Evolutionary conservation across 345 rosid species (phyloP), one percentile per base, ranked within the genome.

Genomic region (Ceriops decandra): DNA sequence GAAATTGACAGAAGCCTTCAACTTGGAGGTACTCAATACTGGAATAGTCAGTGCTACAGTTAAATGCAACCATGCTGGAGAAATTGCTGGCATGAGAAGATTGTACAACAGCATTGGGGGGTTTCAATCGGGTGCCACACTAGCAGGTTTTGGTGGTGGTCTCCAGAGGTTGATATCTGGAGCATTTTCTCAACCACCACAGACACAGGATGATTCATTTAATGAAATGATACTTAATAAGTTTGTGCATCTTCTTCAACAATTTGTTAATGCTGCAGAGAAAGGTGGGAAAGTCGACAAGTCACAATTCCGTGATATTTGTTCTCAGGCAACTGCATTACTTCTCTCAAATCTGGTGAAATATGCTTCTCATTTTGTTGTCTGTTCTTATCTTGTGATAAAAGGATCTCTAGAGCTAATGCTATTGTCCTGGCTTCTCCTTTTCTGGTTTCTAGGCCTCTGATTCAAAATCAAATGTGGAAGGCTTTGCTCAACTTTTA

Each of bases 11-110:
- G 99, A 87, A 72, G 86, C 88, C 60, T 87, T 91, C 79, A 95
- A 91, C 74, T 89, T 95, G 70, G 99, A 95, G 86, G 99, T 95
- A 30, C 98, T 95, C 53, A 87, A 91, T 71, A 92, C 98, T 72
- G 91, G 96, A 71, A 83, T 92, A 46, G 98, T 90, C 65, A 92
- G 97, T 82, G 99, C 99, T 76, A 95, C 99, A 24, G 93, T 82
- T 26, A 92, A 95, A 81, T 87, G 93, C 77, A 95, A 95, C 71
- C 90, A 90, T 80, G 93, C 97, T 56, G 98, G 99, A 78, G 98
- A 95, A 87, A 92, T 95, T 76, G 95, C 97, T 73, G 99, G 99
- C 76, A 92, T 95, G 99, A 87, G 97, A 82, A 87, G 95, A 80
- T 77, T 95, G 74, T 95, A 90, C 78, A 88, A 79, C 87, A 90